Evolutionary conservation across 352 stramenopile species (phyloP), one percentile per base, ranked within the genome.

Genomic region (Globisporangium cederbergense): DNA sequence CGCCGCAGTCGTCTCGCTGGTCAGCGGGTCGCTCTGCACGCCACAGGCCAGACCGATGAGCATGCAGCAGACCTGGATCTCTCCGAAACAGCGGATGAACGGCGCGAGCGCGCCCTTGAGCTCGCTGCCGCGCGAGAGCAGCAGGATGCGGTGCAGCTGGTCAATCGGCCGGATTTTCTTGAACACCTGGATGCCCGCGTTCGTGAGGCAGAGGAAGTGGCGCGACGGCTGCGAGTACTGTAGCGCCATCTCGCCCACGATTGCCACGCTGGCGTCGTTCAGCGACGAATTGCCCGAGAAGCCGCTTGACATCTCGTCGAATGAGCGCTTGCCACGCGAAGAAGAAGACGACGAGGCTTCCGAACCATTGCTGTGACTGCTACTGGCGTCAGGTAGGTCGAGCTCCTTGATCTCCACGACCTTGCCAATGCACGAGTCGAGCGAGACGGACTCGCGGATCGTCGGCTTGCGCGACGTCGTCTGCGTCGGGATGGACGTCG

Each of bases 151-250:
- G 53, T 94, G 87, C 34, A 97, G 71, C 52, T 96, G 79, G 61
- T 97, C 91, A 22, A 96, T 78, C 9, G 91, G 91, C 4, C 91
- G 83, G 43, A 97, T 85, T 70, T 97, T 97, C 68, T 92, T 89
- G 64, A 96, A 93, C 18, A 95, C 78, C 68, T 97, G 90, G 69
- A 97, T 90, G 20, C 89, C 89, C 0, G 80, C 68, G 54, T 87
- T 93, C 11, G 88, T 96, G 30, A 97, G 66, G 42, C 88, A 94
- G 28, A 97, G 58, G 62, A 97, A 91, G 60, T 94, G 86, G 25
- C 90, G 81, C 43, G 85, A 83, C 32, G 86, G 82, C 34, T 90
- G 74, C 9, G 81, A 93, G 56, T 89, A 91, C 78, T 96, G 90
- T 1, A 86, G 73, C n/a, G 88, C 83, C 72, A 96, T 90, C 57